Base-by-base conservation (phyloP, 169 alveolate species). In the Eimeria sp. region DNA sequence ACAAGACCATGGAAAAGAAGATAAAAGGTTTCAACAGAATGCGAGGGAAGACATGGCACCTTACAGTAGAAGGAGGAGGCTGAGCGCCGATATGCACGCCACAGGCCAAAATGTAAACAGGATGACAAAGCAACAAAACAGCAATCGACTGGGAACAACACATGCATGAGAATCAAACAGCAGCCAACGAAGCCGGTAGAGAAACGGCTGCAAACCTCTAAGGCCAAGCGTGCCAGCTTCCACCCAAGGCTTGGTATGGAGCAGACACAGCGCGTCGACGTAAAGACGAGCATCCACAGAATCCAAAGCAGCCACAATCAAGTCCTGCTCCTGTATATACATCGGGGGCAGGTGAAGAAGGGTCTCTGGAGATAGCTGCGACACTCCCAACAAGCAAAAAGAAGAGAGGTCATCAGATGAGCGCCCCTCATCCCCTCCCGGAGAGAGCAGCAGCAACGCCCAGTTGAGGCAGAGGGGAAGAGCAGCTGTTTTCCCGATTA, bases 181-280 rank as follows among this genome's bases (percentile, higher is more conserved):
- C 27, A 4, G 54, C 10, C n/a, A 54, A 27, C 20, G 47, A 73
- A 5, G 27, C 30, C 11, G 47, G 9, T 4, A 1, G 70, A 40
- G 61, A 30, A 22, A 34, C n/a, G 80, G 58, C 40, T 43, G 87
- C 96, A 98, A 99, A 63, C 99, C 99, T 97, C 99, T 99, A 4
- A 99, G 99, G 47, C 99, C 99, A 61, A 99, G 98, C 34, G 99
- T 99, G 67, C 99, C 99, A 5, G 99, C 98, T 97, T 99, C 99
- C 92, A 99, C 97, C 91, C 99, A 98, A 20, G 99, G 99, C 97
- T 98, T 99, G 95, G 98, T 98, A 97, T 99, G 99, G 99, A 99
- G 99, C 57, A 99, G 99, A 96, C 99, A 99, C 94, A 99, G 99
- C 58, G 98, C 98, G 97, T 99, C 99, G 51, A 99, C 99, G 95